Conservation (phyloP, 352 stramenopile genomes). For the Globisporangium middletonii region DNA sequence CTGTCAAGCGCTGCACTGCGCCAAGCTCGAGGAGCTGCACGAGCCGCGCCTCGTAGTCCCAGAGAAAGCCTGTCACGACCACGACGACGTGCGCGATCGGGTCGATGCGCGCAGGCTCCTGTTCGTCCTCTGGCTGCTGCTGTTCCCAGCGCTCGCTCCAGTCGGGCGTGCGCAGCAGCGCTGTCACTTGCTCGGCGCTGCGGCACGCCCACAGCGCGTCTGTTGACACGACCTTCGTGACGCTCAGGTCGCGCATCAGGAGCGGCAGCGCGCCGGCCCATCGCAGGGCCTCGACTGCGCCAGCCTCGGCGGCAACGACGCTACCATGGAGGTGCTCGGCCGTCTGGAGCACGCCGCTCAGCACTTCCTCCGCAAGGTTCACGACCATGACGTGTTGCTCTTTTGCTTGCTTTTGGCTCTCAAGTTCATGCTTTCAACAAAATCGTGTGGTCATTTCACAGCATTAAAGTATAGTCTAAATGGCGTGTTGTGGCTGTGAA, state of each 20-base stretch:
- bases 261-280: constrained; percentile 63
- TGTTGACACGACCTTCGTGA: constrained; percentile 38
- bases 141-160: neutral
- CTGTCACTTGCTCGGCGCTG: constrained; percentile 12
- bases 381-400: constrained; percentile 8
- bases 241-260: constrained; percentile 53
- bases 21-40: constrained; percentile 5
- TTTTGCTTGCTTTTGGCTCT: too few species aligned
- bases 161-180: constrained; percentile 16
- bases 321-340: constrained; percentile 46
- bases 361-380: constrained; percentile 54
- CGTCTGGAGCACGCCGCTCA: constrained; percentile 44
- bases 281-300: constrained; percentile 54
- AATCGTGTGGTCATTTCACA: too few species aligned
- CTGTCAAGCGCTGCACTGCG: constrained; percentile 20
- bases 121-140: neutral
- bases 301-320: constrained; percentile 43
- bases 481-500: too few species aligned
- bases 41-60: constrained; percentile 42
- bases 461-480: too few species aligned
- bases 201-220: constrained; percentile 28
- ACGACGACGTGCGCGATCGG: constrained; percentile 41
- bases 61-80: constrained; percentile 50
- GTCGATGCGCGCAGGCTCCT: constrained; percentile 9
- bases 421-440: too few species aligned